phyloP scores from a whole-genome alignment of 2,329 filamentous ascomycete species.

The Nothomitra cinnamomea region DNA sequence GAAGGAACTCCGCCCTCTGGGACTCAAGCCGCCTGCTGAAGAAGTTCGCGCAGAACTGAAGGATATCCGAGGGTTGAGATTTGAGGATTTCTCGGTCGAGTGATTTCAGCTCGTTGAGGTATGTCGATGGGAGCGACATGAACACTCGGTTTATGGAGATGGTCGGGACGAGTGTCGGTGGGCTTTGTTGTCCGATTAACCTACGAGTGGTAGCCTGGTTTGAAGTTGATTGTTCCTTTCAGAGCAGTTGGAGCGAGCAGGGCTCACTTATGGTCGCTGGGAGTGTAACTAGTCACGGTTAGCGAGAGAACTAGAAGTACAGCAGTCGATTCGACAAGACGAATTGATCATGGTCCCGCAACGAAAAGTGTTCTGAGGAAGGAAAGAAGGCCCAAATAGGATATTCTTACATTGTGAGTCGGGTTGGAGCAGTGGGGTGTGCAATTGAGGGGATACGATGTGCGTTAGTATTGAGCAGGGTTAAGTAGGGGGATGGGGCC shows the following conservation, averaged over 20 bases:
- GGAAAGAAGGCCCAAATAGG: too few species aligned
- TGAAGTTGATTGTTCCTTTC: too few species aligned
- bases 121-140: conserved; percentile 35
- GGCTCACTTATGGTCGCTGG: too few species aligned
- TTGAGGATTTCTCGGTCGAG: conserved; percentile 44
- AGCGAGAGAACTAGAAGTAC: too few species aligned
- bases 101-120: conserved; percentile 44
- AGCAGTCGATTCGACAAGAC: too few species aligned
- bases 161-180: not conserved
- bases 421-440: not conserved
- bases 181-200: not conserved
- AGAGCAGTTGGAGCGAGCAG: too few species aligned
- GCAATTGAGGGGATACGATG: conserved; percentile 1
- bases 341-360: too few species aligned
- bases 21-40: conserved; percentile 47
- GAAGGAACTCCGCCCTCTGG: conserved; percentile 36
- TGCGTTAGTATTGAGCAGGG: not conserved
- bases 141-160: not conserved
- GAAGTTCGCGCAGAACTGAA: conserved; percentile 55
- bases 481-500: not conserved
- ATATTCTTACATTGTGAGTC: not conserved
- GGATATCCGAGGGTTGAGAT: conserved; percentile 42
- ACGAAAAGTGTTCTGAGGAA: too few species aligned
- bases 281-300: too few species aligned
- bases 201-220: not conserved